Conservation (phyloP, 2,329 filamentous ascomycete genomes). For the Nemania sp. region DNA sequence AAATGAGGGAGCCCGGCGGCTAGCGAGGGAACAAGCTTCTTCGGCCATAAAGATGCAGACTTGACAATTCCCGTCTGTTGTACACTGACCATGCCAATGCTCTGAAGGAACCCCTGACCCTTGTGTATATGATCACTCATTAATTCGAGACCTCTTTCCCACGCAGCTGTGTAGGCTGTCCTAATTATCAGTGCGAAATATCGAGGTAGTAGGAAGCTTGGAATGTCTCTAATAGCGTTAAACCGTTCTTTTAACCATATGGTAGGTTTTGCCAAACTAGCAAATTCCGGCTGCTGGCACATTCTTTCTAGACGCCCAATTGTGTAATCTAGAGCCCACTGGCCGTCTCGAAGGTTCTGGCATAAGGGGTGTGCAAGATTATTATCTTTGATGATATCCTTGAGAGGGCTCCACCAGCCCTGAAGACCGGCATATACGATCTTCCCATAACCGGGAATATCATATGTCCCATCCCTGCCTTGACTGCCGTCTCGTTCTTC, state of each 20-base stretch:
- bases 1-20: slow-evolving; percentile 96
- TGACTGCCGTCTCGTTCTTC: slow-evolving; percentile 85
- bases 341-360: slow-evolving; percentile 88
- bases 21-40: slow-evolving; percentile 84
- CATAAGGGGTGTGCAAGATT: slow-evolving; percentile 93
- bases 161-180: slow-evolving; percentile 87
- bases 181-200: slow-evolving; percentile 93
- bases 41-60: slow-evolving; percentile 90
- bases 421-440: slow-evolving; percentile 97
- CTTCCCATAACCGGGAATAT: slow-evolving; percentile 84
- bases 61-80: slow-evolving; percentile 91
- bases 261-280: slow-evolving; percentile 72
- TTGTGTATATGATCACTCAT: slow-evolving; percentile 82
- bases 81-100: slow-evolving; percentile 88
- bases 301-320: slow-evolving; percentile 81
- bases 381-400: slow-evolving; percentile 86
- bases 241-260: slow-evolving; percentile 87
- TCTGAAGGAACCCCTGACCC: slow-evolving; percentile 90
- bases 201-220: slow-evolving; percentile 88
- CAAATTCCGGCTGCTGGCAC: slow-evolving; percentile 71
- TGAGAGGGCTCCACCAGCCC: slow-evolving; percentile 95
- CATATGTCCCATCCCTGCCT: slow-evolving; percentile 87
- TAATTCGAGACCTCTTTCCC: slow-evolving; percentile 80
- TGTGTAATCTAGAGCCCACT: slow-evolving; percentile 93
- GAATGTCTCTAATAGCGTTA: slow-evolving; percentile 84